A percentile compares a stretch with the other conserved stretches of the same genome.
Conservation (phyloP, 1,284 basidiomycete genomes). For the Meripilus lineatus region DNA sequence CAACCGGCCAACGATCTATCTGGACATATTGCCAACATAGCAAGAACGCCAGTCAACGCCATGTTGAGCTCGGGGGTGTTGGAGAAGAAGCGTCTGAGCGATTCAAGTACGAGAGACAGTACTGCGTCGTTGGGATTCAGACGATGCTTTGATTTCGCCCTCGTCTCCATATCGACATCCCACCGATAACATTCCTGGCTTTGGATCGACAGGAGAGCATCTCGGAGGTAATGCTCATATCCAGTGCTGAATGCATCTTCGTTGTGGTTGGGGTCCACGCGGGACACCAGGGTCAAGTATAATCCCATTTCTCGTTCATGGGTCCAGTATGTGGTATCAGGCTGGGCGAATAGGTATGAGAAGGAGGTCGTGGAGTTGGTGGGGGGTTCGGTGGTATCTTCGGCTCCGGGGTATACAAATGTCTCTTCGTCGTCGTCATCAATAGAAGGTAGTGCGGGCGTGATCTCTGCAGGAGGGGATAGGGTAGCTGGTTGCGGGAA, state of each 20-base stretch:
- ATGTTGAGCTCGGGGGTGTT: slow-evolving; percentile 87
- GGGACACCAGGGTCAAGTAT: slow-evolving; percentile 75
- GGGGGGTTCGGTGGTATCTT: slow-evolving; percentile 24
- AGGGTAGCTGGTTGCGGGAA: slow-evolving; percentile 61
- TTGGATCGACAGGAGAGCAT: slow-evolving; percentile 71
- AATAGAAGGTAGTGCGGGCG: slow-evolving; percentile 9
- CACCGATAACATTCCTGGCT: slow-evolving; percentile 53
- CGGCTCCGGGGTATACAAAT: slow-evolving; percentile 60
- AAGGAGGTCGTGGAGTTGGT: slow-evolving; percentile 14
- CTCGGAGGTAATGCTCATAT: slow-evolving; percentile 80
- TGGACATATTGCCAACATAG: slow-evolving; percentile 77
- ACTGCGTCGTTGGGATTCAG: slow-evolving; percentile 80
- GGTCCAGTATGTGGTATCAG: slow-evolving; percentile 67
- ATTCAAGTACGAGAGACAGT: slow-evolving; percentile 66
- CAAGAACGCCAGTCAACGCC: slow-evolving; percentile 78
- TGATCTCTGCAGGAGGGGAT: slow-evolving; percentile 13
- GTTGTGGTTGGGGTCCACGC: slow-evolving; percentile 72
- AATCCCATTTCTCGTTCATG: slow-evolving; percentile 81
- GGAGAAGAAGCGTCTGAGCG: slow-evolving; percentile 75
- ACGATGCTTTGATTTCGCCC: slow-evolving; percentile 55
- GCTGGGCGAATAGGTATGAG: slow-evolving; percentile 46
- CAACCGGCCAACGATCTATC: slow-evolving; percentile 85
- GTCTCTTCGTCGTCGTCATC: slow-evolving; percentile 61
- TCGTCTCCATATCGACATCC: slow-evolving; percentile 34
- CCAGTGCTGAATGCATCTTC: slow-evolving; percentile 79